phyloP scores from a whole-genome alignment of 2,329 filamentous ascomycete species.

The Torrubiella hemipterigena region DNA sequence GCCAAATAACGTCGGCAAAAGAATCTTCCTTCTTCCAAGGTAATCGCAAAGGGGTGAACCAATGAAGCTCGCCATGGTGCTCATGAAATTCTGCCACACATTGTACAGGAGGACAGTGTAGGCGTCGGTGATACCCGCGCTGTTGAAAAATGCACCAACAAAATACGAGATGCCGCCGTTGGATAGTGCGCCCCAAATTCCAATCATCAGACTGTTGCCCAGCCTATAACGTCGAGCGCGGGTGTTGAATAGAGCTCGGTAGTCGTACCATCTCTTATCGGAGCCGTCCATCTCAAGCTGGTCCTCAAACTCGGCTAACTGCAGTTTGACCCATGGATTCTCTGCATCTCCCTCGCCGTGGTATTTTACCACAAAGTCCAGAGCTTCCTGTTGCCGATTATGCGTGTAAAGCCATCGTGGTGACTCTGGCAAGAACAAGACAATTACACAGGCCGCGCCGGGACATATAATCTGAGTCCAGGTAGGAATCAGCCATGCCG shows the following conservation, averaged over 20 bases:
- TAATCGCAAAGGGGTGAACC: slow-evolving; percentile 3
- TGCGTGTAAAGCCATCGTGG: slow-evolving; percentile 29
- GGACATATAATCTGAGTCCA: slow-evolving; percentile 32
- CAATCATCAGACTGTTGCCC: slow-evolving; percentile 19
- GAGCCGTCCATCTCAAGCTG: slow-evolving; percentile 27
- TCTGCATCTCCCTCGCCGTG: slow-evolving; percentile 32
- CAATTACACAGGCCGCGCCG: slow-evolving; percentile 21
- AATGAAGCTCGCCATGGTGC: slow-evolving; percentile 6
- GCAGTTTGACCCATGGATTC: slow-evolving; percentile 31
- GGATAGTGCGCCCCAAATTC: slow-evolving; percentile 15
- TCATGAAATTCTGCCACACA: slow-evolving; percentile 5
- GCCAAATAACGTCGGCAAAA: slow-evolving; percentile 2
- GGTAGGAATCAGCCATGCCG: slow-evolving; percentile 28
- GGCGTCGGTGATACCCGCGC: slow-evolving; percentile 31
- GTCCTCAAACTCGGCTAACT: slow-evolving; percentile 30
- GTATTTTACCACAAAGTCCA: slow-evolving; percentile 24
- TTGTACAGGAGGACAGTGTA: slow-evolving; percentile 11
- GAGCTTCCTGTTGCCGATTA: slow-evolving; percentile 22
- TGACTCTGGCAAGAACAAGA: slow-evolving; percentile 26
- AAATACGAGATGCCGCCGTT: slow-evolving; percentile 35
- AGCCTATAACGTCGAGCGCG: slow-evolving; percentile 28
- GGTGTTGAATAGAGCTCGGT: slow-evolving; percentile 29
- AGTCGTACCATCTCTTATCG: slow-evolving; percentile 39
- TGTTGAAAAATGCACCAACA: slow-evolving; percentile 33
- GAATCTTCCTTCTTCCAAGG: slow-evolving; percentile 3